Base-by-base conservation (phyloP, 805 yeast species). In the Barnettozyma sp. region DNA sequence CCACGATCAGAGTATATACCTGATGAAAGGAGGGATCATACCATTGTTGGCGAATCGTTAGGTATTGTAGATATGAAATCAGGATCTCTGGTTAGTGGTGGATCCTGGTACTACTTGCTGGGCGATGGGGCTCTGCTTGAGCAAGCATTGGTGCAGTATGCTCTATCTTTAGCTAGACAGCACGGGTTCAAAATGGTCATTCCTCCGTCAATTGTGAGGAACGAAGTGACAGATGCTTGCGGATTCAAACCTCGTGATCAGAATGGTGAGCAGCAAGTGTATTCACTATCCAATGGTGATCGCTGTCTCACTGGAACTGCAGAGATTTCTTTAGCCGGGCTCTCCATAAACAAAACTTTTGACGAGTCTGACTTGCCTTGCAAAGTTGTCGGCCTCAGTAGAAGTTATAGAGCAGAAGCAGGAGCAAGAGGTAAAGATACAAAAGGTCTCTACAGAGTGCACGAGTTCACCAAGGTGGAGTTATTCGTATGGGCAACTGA, bases 351-450 rank as follows among this genome's bases (percentile, higher is more conserved):
- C 38, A 63, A 65, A 17, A 58, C 63, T 0, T 61, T 80, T 26
- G 52, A 58, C 6, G 48, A 64, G 24, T 30, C 51, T 1, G 58
- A 65, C 0, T 60, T 75, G 6, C 87, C 94, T 0, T 44, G 63
- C 11, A 77, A 73, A 48, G 63, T 73, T 20, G 92, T 77, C 10
- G 98, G 97, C 1, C 68, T 86, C 2, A 81, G 94, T 36, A 68
- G 97, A 44, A 76, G 95, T 43, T 92, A 78, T 54, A 68, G 98
- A 43, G 95, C 97, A 0, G 98, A 92, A 55, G 98, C 98, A 0
- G 98, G 97, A 3, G 92, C 97, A 2, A 72, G 95, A 38, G 98
- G 98, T 2, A 75, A 74, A 45, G 97, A 86, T 46, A 86, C 97
- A 0, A 77, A 80, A 48, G 98, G 98, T 0, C 64, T 92, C 1